Base-by-base conservation (phyloP, 371 early-diverging fungal genomes). In the Funneliformis caledonium region DNA sequence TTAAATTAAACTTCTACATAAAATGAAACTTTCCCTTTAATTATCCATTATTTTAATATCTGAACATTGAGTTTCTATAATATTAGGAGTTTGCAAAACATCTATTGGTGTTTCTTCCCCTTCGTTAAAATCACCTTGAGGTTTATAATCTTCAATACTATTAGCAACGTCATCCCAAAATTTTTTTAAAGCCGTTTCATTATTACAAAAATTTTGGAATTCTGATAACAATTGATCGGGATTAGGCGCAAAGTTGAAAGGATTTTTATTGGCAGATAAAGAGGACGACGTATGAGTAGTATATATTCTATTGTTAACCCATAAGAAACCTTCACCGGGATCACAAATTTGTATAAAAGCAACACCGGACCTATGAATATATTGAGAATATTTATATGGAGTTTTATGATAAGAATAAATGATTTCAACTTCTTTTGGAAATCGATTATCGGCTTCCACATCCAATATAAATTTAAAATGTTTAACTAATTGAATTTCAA, bases 301-400 rank as follows among this genome's bases (percentile, higher is more conserved):
- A 74, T 89, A 88, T 26, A 97, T 84, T 42, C 96, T 90, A 83
- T 97, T 98, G 82, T 93, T 95, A 42, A 95, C 92, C 97, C 97
- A 98, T 72, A 92, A 90, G 78, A 96, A 95, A 0, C 97, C 97
- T 4, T 91, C 84, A 5, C 90, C 92, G 8, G 87, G 85, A 42
- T 88, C 89, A 19, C 93, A 88, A 16, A 98, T 93, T 83, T 97
- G 97, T 37, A 98, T 92, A 89, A 97, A 96, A 3, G 96, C 96
- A 2, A 93, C 92, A 0, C 99, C 99, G 0, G 94, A 92, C 61
- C 94, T 89, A 85, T 98, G 98, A 37, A 98, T 91, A 78, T 93
- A 97, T 83, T 99, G 99, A 75, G 96, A 94, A 83, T 94, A 89
- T 84, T 90, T 89, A 86, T 91, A 93, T 0, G 85, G 87, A 1